Percentiles rank a stretch among this genome's conserved stretches.
Evolutionary conservation across 2,329 filamentous ascomycete species (phyloP).

Genomic region (Sclerotinia borealis): DNA sequence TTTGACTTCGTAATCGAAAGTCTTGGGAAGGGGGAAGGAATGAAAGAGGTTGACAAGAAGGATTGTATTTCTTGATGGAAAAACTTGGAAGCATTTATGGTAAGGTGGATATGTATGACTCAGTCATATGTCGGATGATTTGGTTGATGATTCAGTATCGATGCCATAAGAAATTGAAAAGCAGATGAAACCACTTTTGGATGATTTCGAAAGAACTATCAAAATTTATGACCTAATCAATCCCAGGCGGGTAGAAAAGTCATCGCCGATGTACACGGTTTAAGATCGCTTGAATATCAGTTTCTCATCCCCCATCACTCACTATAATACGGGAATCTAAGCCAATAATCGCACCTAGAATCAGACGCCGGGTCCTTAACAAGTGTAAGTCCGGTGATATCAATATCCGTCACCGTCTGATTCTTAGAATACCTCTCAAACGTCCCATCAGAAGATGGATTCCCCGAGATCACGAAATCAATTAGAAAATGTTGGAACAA

Average conservation of each 20-base stretch:
- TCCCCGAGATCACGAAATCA: conserved; percentile 31
- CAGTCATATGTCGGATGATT: background rate
- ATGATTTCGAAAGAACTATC: background rate
- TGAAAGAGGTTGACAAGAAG: background rate
- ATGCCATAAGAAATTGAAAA: background rate
- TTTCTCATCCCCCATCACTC: background rate
- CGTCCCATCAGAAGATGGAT: conserved; percentile 24
- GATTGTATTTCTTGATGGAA: background rate
- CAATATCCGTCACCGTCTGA: conserved; percentile 14
- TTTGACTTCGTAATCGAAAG: background rate
- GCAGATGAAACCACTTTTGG: background rate
- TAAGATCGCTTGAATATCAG: too few species aligned
- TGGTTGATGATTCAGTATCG: background rate
- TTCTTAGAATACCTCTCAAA: conserved; percentile 20
- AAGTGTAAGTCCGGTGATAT: conserved; percentile 6
- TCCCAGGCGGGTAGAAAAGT: too few species aligned
- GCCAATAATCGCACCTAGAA: conserved; percentile 31
- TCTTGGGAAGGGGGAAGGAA: background rate
- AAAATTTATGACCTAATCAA: background rate
- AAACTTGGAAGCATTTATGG: background rate
- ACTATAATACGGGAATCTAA: conserved; percentile 16
- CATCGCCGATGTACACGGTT: too few species aligned
- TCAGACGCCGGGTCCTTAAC: conserved; percentile 25
- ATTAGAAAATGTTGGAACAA: conserved; percentile 34
- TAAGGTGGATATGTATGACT: background rate